Evolutionary conservation across 768 basidiomycete genomes (phyloP).

Genomic region (Rhodotorula taiwanensis): DNA sequence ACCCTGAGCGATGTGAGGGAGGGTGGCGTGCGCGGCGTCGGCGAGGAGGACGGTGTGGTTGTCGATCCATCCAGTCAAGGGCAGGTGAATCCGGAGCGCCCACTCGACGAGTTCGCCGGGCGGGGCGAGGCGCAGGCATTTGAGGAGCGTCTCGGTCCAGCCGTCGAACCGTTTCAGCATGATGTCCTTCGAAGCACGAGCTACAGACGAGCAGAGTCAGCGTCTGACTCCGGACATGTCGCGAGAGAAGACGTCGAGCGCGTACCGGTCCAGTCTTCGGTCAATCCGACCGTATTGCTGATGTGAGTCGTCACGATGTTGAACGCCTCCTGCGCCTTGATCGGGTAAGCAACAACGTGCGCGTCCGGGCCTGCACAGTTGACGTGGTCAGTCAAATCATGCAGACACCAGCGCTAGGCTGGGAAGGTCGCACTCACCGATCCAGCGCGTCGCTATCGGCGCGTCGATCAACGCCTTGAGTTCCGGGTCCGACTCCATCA

Average conservation of each 20-base stretch:
- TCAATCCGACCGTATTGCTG: constrained; percentile 43
- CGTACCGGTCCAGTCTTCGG: constrained; percentile 44
- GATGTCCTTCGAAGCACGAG: constrained; percentile 38
- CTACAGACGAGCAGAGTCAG: too few relatives aligned
- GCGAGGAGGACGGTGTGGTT: constrained; percentile 45
- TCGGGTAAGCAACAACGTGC: constrained; percentile 45
- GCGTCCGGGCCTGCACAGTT: constrained; percentile 5
- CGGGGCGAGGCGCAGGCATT: constrained; percentile 48
- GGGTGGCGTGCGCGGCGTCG: constrained; percentile 47
- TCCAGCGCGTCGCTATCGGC: constrained; percentile 46
- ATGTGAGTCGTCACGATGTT: constrained; percentile 49
- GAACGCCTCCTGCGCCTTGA: constrained; percentile 44
- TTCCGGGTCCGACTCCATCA: constrained; percentile 45
- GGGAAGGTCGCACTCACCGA: constrained; percentile 41
- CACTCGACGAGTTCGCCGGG: constrained; percentile 54
- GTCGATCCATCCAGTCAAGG: constrained; percentile 45
- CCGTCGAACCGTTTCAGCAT: constrained; percentile 46
- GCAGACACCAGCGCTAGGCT: too few relatives aligned
- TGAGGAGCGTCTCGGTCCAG: constrained; percentile 41
- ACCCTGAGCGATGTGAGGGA: constrained; percentile 45
- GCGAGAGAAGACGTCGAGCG: constrained; percentile 39
- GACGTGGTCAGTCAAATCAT: neutral
- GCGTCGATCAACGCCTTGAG: constrained; percentile 45
- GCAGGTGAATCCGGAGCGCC: constrained; percentile 19
- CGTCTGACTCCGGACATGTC: too few relatives aligned